A percentile compares a stretch with the other conserved stretches of the same genome.
Conservation (phyloP, 805 yeast genomes). For the Saturnispora silvae region DNA sequence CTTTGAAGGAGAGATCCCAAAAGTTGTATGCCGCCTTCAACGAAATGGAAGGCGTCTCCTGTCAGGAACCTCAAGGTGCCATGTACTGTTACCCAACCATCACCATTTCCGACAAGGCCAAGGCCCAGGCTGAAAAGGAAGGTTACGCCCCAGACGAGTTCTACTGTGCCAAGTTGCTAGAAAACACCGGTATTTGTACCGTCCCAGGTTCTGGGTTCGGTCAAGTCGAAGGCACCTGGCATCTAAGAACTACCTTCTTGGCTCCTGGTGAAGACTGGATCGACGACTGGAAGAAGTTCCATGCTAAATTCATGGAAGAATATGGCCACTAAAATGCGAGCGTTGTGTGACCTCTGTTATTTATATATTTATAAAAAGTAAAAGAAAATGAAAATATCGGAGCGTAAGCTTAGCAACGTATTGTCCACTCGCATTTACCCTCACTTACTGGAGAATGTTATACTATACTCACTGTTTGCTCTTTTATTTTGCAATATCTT, state of each 20-base stretch:
- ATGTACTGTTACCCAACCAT: conserved; percentile 92
- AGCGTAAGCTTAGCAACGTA: too few relatives aligned
- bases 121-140: conserved; percentile 44
- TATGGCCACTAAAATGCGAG: conserved; percentile 25
- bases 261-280: conserved; percentile 95
- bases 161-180: conserved; percentile 76
- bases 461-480: too few relatives aligned
- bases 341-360: too few relatives aligned
- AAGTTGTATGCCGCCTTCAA: conserved; percentile 60
- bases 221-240: conserved; percentile 81
- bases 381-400: too few relatives aligned
- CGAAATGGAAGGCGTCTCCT: conserved; percentile 68
- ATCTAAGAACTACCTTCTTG: conserved; percentile 90
- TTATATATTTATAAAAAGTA: too few relatives aligned
- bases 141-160: conserved; percentile 71
- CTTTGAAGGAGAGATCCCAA: conserved; percentile 54
- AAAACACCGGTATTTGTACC: conserved; percentile 88
- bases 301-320: conserved; percentile 52
- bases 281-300: conserved; percentile 68
- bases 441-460: too few relatives aligned
- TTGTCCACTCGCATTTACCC: too few relatives aligned
- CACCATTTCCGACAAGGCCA: conserved; percentile 52
- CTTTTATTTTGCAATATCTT: too few relatives aligned
- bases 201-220: conserved; percentile 98
- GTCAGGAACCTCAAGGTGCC: conserved; percentile 92